phyloP scores from a whole-genome alignment of 2,329 filamentous ascomycete genomes.

The Annulohypoxylon truncatum region DNA sequence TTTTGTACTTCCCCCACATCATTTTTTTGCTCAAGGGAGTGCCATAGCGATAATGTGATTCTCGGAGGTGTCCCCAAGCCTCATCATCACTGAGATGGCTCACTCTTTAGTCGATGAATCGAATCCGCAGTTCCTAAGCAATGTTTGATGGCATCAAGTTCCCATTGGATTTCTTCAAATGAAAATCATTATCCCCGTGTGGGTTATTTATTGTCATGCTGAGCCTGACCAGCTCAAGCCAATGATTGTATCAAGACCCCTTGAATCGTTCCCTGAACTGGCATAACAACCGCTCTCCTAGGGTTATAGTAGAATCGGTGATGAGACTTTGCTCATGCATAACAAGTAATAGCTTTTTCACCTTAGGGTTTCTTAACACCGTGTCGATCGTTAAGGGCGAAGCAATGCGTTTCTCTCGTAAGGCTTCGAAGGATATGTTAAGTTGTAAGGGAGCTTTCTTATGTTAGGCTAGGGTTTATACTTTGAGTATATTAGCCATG shows the following conservation, averaged over 20 bases:
- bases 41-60: not conserved
- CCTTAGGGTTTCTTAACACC: not conserved
- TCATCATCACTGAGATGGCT: not conserved
- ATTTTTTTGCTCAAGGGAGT: not conserved
- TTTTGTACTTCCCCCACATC: not conserved
- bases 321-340: not conserved
- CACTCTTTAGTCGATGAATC: not conserved
- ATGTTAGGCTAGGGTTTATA: not conserved
- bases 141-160: not conserved
- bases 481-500: not conserved
- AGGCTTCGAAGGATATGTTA: not conserved
- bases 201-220: not conserved
- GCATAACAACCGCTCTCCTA: not conserved
- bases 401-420: not conserved
- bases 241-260: not conserved
- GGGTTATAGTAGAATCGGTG: not conserved
- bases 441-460: no score
- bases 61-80: not conserved
- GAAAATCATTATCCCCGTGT: not conserved
- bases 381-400: not conserved
- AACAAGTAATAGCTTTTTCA: not conserved
- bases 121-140: not conserved
- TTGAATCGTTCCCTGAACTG: not conserved
- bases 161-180: not conserved
- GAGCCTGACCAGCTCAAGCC: not conserved